Evolutionary conservation across 495 filamentous ascomycete genomes (phyloP).

Genomic region (Diplogelasinospora grovesii): DNA sequence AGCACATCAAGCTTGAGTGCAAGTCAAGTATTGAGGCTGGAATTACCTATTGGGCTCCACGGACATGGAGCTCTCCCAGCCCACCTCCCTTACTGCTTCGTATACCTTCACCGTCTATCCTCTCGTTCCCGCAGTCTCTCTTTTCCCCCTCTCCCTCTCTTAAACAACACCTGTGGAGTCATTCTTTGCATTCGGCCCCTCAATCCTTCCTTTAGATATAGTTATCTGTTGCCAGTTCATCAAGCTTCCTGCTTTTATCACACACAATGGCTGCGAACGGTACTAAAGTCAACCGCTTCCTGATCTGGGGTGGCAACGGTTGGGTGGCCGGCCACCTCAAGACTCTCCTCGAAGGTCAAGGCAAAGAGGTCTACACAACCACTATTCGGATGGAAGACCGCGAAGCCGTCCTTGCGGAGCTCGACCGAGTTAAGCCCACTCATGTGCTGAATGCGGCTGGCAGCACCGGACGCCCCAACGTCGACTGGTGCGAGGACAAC

Average conservation of each 20-base stretch:
- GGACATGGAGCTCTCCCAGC: too few species aligned
- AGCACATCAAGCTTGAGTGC: not conserved
- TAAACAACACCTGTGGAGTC: not conserved
- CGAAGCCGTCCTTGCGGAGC: slow-evolving; percentile 46
- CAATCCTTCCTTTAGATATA: too few species aligned
- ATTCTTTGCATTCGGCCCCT: not conserved
- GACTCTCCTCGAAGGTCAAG: slow-evolving; percentile 52
- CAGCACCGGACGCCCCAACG: slow-evolving; percentile 61
- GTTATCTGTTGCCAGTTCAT: not conserved
- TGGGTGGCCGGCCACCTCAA: slow-evolving; percentile 62
- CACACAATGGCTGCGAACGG: slow-evolving; percentile 20
- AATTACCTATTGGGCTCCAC: not conserved
- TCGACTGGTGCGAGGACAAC: slow-evolving; percentile 66
- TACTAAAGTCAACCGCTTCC: slow-evolving; percentile 34
- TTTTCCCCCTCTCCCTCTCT: slow-evolving; percentile 3
- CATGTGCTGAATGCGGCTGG: slow-evolving; percentile 60
- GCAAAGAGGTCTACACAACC: slow-evolving; percentile 52
- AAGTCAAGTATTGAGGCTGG: too few species aligned
- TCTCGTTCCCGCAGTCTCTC: not conserved
- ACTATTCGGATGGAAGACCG: slow-evolving; percentile 58
- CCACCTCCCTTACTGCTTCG: not conserved
- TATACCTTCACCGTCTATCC: slow-evolving; percentile 1
- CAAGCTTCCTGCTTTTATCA: not conserved
- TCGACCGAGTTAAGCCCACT: slow-evolving; percentile 52
- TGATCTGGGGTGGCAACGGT: slow-evolving; percentile 57